Percentiles rank a stretch among this genome's conserved stretches.
phyloP scores from a whole-genome alignment of 495 filamentous ascomycete species.

The Penicillium angulare region DNA sequence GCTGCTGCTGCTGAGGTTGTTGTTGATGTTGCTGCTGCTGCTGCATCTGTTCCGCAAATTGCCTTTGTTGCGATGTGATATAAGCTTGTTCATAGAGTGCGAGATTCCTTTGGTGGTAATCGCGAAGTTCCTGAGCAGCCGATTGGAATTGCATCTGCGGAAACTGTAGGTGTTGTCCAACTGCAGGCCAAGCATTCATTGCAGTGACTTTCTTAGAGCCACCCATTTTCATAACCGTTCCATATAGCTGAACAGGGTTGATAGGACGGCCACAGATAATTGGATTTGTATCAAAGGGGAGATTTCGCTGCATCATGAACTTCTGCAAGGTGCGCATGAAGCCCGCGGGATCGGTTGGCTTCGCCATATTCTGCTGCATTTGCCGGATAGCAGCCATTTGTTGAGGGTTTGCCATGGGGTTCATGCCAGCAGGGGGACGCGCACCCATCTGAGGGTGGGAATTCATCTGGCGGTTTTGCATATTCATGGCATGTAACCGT shows the following conservation, averaged over 20 bases:
- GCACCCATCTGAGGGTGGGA: constrained; percentile 43
- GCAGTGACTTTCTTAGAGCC: constrained; percentile 73
- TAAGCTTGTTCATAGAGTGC: constrained; percentile 72
- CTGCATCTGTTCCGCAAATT: constrained; percentile 31
- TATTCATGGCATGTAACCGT: constrained; percentile 54
- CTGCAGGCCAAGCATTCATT: constrained; percentile 66
- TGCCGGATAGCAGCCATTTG: constrained; percentile 49
- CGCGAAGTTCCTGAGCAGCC: constrained; percentile 65
- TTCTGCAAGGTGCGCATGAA: constrained; percentile 71
- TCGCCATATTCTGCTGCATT: constrained; percentile 65
- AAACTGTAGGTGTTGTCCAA: constrained; percentile 68
- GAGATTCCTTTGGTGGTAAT: constrained; percentile 72
- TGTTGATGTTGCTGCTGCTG: background rate
- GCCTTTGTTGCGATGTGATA: constrained; percentile 57
- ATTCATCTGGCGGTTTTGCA: constrained; percentile 66
- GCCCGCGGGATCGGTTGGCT: constrained; percentile 57
- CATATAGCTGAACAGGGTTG: constrained; percentile 72
- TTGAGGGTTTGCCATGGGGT: constrained; percentile 44
- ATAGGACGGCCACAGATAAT: constrained; percentile 67
- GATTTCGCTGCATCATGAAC: constrained; percentile 69
- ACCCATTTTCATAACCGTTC: constrained; percentile 68
- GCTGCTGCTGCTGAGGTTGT: background rate
- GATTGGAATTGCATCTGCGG: constrained; percentile 61
- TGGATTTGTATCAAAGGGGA: constrained; percentile 69
- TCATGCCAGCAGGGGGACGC: constrained; percentile 41